Evolutionary conservation across 345 rosid genomes (phyloP).

Genomic region (Pseudoturritis turrita): DNA sequence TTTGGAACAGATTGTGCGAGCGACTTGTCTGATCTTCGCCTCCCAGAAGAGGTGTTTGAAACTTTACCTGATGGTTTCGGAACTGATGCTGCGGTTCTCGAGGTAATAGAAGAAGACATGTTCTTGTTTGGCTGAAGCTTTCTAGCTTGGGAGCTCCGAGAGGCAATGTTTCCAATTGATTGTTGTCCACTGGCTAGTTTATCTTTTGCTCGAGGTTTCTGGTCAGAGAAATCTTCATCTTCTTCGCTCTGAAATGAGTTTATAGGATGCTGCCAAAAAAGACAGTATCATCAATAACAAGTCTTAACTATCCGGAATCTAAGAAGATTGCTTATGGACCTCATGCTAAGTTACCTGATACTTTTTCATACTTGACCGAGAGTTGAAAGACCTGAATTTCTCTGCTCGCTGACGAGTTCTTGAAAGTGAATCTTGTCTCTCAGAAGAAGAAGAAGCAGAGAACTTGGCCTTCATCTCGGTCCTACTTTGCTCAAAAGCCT

Average conservation of each 20-base stretch:
- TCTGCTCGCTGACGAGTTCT: conserved; percentile 48
- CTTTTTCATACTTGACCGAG: conserved; percentile 44
- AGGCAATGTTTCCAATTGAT: conserved; percentile 40
- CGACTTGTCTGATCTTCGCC: conserved; percentile 45
- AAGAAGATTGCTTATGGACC: not conserved
- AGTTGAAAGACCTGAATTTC: conserved; percentile 53
- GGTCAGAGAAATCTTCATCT: conserved; percentile 46
- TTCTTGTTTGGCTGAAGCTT: conserved; percentile 48
- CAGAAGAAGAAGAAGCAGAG: conserved; percentile 30
- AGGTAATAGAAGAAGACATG: conserved; percentile 43
- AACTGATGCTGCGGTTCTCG: conserved; percentile 45
- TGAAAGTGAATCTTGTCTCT: conserved; percentile 41
- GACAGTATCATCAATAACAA: conserved; percentile 29
- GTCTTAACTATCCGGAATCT: not conserved
- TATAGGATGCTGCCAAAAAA: conserved; percentile 53
- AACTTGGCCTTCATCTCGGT: conserved; percentile 72
- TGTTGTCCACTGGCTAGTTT: conserved; percentile 39
- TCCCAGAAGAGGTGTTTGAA: conserved; percentile 50
- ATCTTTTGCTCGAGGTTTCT: conserved; percentile 36
- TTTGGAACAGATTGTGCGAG: conserved; percentile 69
- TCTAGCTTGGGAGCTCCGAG: conserved; percentile 54
- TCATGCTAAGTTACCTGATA: conserved; percentile 52
- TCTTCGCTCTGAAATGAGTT: conserved; percentile 64
- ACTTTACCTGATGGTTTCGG: conserved; percentile 54
- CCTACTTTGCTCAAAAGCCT: conserved; percentile 62